phyloP scores from a whole-genome alignment of 768 basidiomycete species.

The Tulasnella sp. region DNA sequence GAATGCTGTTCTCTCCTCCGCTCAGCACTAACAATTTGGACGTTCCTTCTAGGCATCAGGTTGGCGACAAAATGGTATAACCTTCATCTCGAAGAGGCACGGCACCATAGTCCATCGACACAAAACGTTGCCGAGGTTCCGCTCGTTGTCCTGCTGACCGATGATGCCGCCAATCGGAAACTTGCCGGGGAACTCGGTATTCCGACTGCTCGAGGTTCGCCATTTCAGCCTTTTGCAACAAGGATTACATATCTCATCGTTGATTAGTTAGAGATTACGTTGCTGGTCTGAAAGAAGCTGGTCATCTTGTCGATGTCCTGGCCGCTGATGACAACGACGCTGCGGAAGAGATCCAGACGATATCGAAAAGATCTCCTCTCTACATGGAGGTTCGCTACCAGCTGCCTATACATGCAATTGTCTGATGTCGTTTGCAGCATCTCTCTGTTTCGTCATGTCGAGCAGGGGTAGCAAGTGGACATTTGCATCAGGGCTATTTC shows the following conservation, averaged over 20 bases:
- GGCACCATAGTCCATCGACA: neutral
- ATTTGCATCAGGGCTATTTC: conserved; percentile 89
- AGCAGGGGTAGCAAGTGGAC: conserved; percentile 80
- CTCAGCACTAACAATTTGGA: neutral
- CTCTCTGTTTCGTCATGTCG: conserved; percentile 63
- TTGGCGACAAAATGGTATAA: conserved; percentile 85
- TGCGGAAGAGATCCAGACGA: conserved; percentile 55
- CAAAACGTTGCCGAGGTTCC: conserved; percentile 40
- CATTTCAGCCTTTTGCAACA: conserved; percentile 5
- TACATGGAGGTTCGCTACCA: conserved; percentile 63
- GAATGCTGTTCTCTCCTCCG: neutral
- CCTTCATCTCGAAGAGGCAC: conserved; percentile 49
- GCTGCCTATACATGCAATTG: neutral
- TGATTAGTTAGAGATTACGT: conserved; percentile 71
- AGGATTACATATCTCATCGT: neutral
- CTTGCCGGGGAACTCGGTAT: conserved; percentile 68
- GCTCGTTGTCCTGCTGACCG: conserved; percentile 75
- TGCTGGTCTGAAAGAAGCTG: conserved; percentile 61
- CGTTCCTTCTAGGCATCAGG: conserved; percentile 63
- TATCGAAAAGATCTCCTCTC: conserved; percentile 50
- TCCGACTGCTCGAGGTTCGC: conserved; percentile 56
- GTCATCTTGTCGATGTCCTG: conserved; percentile 73
- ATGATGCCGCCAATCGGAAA: conserved; percentile 78
- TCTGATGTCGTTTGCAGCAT: conserved; percentile 51
- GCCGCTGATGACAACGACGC: conserved; percentile 56